Base-by-base conservation (phyloP, 306 rosid species). In the Cicer bijugum region DNA sequence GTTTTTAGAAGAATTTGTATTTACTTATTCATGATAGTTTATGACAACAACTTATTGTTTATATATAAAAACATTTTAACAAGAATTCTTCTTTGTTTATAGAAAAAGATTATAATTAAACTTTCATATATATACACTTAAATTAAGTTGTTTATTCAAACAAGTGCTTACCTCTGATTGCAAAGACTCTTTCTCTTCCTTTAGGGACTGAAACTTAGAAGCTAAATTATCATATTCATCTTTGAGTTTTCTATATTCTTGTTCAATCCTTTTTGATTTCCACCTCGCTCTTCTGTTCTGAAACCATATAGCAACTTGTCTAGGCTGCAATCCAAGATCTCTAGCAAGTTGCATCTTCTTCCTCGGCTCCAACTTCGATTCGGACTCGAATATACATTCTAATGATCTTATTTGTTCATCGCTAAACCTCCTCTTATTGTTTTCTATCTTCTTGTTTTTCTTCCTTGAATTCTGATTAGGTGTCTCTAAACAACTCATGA, bases 201-300 rank as follows among this genome's bases (percentile, higher is more conserved):
- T 84, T 17, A 94, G 80, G 4, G 90, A 80, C 81, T 89, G 86
- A 63, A 89, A 91, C 82, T 74, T 65, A 15, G 86, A 83, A 6
- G 85, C 84, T 67, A 91, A 84, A 74, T 19, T 67, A 19, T 88
- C 91, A 81, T 87, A 91, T 15, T 84, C 87, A 69, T 84, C 93
- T 76, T 69, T 84, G 38, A 94, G 95, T n/a, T 70, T 81, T 52
- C 77, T 82, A 72, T 82, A 91, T 12, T 91, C 94, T 17, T 89
- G 87, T 81, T 94, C 96, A 4, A 89, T 81, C 78, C 87, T 85
- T 45, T 91, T 94, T 3, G 98, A 91, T 84, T 88, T 94, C 92
- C 98, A 88, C 78, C 99, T 88, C n/a, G 97, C 97, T 73, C 99
- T 88, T 82, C 85, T 85, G 72, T 94, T 94, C 78, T 94, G 99